phyloP scores from a whole-genome alignment of 371 early-diverging fungal species.

The Conidiobolus incongruus region DNA sequence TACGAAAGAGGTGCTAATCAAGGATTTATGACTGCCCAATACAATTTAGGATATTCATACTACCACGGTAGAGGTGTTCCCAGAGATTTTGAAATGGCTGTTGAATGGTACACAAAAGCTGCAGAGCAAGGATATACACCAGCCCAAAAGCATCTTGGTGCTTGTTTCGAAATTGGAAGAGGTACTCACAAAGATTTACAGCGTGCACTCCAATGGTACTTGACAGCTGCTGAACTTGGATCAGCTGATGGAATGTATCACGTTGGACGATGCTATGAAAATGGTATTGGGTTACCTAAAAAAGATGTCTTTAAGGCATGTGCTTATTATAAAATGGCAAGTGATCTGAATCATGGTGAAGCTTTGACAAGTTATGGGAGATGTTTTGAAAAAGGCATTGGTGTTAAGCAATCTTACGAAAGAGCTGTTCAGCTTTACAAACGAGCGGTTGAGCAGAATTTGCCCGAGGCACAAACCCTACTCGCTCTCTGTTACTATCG shows the following conservation, averaged over 20 bases:
- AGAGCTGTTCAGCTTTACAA: slow-evolving; percentile 27
- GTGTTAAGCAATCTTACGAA: not conserved
- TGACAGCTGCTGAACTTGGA: slow-evolving; percentile 25
- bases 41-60: slow-evolving; percentile 76
- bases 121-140: too few relatives aligned
- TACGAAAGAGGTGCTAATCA: slow-evolving; percentile 44
- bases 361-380: slow-evolving; percentile 8
- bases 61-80: slow-evolving; percentile 65
- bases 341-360: slow-evolving; percentile 29
- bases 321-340: slow-evolving; percentile 16
- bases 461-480: slow-evolving; percentile 30
- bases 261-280: slow-evolving; percentile 45
- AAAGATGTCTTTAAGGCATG: slow-evolving; percentile 23
- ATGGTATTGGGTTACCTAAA: slow-evolving; percentile 31
- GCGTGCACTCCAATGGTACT: slow-evolving; percentile 29
- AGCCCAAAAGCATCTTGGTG: slow-evolving; percentile 61
- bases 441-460: slow-evolving; percentile 24
- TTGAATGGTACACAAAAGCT: slow-evolving; percentile 43
- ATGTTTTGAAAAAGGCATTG: slow-evolving; percentile 11
- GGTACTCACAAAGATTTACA: slow-evolving; percentile 26
- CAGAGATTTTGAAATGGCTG: slow-evolving; percentile 30
- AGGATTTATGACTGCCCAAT: slow-evolving; percentile 60
- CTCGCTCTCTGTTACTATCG: slow-evolving; percentile 35
- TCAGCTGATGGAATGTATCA: slow-evolving; percentile 20
- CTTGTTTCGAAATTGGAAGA: slow-evolving; percentile 51